Percentiles rank a stretch among this genome's conserved stretches.
phyloP scores from a whole-genome alignment of 768 basidiomycete genomes.

The Exidia glandulosa region DNA sequence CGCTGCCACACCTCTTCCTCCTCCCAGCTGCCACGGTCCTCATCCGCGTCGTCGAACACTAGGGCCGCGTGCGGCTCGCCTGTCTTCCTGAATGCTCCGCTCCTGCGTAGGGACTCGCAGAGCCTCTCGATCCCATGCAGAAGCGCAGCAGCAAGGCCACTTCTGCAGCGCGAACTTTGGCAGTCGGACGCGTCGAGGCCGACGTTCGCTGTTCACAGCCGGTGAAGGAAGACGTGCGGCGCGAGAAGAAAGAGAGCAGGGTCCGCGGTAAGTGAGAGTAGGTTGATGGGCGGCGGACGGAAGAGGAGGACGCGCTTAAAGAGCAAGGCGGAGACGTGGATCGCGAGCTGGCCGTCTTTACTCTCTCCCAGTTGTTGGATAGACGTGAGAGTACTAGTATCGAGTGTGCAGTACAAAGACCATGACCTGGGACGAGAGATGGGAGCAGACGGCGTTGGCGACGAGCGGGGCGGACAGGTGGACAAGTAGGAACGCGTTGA shows the following conservation, averaged over 20 bases:
- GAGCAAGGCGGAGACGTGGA: slow-evolving; percentile 51
- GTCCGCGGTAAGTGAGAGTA: slow-evolving; percentile 55
- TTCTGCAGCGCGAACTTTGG: slow-evolving; percentile 57
- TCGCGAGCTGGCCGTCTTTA: slow-evolving; percentile 68
- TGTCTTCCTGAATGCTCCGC: too few relatives aligned
- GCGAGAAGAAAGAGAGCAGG: slow-evolving; percentile 42
- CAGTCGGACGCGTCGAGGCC: slow-evolving; percentile 65
- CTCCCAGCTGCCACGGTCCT: too few relatives aligned
- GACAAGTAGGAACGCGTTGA: slow-evolving; percentile 64
- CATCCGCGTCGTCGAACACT: too few relatives aligned
- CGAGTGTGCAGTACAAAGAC: slow-evolving; percentile 27
- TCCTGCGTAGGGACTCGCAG: too few relatives aligned
- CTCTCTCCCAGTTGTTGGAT: slow-evolving; percentile 69
- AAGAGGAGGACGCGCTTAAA: slow-evolving; percentile 43
- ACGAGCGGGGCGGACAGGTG: slow-evolving; percentile 67
- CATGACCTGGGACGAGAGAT: slow-evolving; percentile 61
- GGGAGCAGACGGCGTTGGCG: slow-evolving; percentile 61
- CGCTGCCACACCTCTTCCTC: too few relatives aligned
- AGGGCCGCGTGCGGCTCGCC: too few relatives aligned
- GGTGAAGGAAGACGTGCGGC: slow-evolving; percentile 60
- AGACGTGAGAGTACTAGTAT: not conserved
- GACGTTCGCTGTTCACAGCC: slow-evolving; percentile 30
- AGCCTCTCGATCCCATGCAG: slow-evolving; percentile 63
- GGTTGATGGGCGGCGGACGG: slow-evolving; percentile 25
- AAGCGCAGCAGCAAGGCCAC: slow-evolving; percentile 46